Conservation (phyloP, 495 filamentous ascomycete species). For the Lasiosphaeris hirsuta region DNA sequence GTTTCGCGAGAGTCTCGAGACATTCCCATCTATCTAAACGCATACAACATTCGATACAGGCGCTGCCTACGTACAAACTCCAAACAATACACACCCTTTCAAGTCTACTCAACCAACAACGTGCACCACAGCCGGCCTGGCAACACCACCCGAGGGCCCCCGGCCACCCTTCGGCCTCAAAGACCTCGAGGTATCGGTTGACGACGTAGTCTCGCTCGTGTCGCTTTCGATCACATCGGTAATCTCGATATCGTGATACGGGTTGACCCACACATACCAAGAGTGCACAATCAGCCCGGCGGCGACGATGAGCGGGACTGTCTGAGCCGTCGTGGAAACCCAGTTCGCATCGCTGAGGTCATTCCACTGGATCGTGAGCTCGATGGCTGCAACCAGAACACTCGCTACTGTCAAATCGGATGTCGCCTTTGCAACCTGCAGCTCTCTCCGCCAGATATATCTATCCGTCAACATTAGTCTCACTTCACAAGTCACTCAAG, state of each 20-base stretch:
- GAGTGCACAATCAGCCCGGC: slow-evolving; percentile 3
- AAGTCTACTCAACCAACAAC: too few relatives aligned
- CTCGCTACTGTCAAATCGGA: slow-evolving; percentile 20
- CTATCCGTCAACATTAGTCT: background rate
- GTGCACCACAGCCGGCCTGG: too few relatives aligned
- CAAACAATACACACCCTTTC: too few relatives aligned
- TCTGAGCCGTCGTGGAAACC: background rate
- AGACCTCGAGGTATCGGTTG: too few relatives aligned
- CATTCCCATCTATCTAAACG: too few relatives aligned
- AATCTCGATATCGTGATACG: slow-evolving; percentile 4
- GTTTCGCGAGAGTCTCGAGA: too few relatives aligned
- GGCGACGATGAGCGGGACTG: slow-evolving; percentile 7
- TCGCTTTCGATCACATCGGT: background rate
- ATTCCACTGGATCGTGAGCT: slow-evolving; percentile 37
- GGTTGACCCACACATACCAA: slow-evolving; percentile 14
- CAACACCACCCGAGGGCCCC: too few relatives aligned
- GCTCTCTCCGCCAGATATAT: slow-evolving; percentile 7
- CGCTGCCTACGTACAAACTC: too few relatives aligned
- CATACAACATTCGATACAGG: too few relatives aligned
- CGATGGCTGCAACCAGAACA: slow-evolving; percentile 28
- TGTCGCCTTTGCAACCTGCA: slow-evolving; percentile 12
- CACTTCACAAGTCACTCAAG: background rate
- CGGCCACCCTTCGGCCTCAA: too few relatives aligned
- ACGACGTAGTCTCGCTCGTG: too few relatives aligned
- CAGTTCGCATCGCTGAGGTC: background rate